Evolutionary conservation across 352 stramenopile species (phyloP).

Genomic region (Pythium sukuiense): DNA sequence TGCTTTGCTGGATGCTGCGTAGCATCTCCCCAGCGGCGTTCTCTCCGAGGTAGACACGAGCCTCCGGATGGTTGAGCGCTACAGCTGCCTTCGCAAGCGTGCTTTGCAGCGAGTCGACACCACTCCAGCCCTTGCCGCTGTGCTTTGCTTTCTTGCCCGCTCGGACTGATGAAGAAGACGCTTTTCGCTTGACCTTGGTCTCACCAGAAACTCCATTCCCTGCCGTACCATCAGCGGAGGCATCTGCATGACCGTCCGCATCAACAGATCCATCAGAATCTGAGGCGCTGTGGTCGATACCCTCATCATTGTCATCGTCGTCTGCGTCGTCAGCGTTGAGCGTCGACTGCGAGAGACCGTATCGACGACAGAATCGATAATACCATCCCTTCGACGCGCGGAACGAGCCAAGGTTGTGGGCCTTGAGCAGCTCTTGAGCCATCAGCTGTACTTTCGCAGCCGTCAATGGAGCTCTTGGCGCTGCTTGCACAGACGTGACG

Average conservation of each 20-base stretch:
- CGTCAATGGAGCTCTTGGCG: slow-evolving; percentile 11
- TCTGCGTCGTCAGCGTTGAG: slow-evolving; percentile 21
- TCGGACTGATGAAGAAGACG: not conserved
- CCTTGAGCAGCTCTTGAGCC: slow-evolving; percentile 28
- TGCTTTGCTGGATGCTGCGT: slow-evolving; percentile 33
- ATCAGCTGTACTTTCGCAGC: slow-evolving; percentile 26
- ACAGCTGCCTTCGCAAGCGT: slow-evolving; percentile 22
- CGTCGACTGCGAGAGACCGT: slow-evolving; percentile 45
- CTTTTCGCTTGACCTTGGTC: slow-evolving; percentile 21
- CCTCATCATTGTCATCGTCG: slow-evolving; percentile 1
- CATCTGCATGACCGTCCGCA: not conserved
- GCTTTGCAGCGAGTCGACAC: slow-evolving; percentile 25
- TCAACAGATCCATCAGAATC: slow-evolving; percentile 18
- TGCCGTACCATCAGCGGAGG: not conserved
- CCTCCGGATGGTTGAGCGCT: slow-evolving; percentile 25
- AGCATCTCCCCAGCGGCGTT: slow-evolving; percentile 29
- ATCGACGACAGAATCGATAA: slow-evolving; percentile 73
- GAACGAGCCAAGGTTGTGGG: slow-evolving; percentile 27
- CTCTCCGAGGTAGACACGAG: slow-evolving; percentile 27
- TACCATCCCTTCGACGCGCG: slow-evolving; percentile 76
- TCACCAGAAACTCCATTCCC: not conserved
- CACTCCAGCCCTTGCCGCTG: slow-evolving; percentile 14
- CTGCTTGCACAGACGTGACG: not conserved
- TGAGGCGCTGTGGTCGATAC: slow-evolving; percentile 12
- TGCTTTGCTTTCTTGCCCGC: slow-evolving; percentile 16